phyloP scores from a whole-genome alignment of 352 stramenopile genomes.

The Globisporangium irregulare region DNA sequence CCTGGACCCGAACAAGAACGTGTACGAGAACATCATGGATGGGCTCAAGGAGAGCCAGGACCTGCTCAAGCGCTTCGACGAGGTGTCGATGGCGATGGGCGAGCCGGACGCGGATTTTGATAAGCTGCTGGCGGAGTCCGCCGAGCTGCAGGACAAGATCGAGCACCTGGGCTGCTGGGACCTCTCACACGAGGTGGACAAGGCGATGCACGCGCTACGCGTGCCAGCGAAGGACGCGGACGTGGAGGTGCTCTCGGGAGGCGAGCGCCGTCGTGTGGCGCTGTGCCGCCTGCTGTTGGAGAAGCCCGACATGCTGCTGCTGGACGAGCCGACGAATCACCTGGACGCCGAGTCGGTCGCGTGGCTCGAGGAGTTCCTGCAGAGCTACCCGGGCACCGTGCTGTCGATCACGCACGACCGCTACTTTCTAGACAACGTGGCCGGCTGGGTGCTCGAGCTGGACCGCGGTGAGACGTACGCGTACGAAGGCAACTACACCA shows the following conservation, averaged over 20 bases:
- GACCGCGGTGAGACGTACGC: constrained; percentile 95
- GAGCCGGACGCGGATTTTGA: constrained; percentile 90
- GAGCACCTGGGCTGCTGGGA: constrained; percentile 85
- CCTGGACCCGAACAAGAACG: constrained; percentile 80
- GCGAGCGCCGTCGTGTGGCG: constrained; percentile 94
- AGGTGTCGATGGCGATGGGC: constrained; percentile 86
- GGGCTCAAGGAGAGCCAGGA: constrained; percentile 80
- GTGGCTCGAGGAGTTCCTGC: constrained; percentile 98
- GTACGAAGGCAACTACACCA: constrained; percentile 98
- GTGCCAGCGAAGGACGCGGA: constrained; percentile 67
- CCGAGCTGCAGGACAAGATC: constrained; percentile 86
- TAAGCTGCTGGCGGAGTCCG: constrained; percentile 75
- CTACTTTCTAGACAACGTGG: constrained; percentile 99
- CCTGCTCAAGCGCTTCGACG: constrained; percentile 82
- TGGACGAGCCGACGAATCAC: constrained; percentile 99
- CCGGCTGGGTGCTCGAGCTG: constrained; percentile 97
- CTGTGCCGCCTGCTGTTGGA: constrained; percentile 95
- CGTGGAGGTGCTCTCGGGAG: constrained; percentile 83
- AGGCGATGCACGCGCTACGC: constrained; percentile 76
- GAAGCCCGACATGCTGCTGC: constrained; percentile 95
- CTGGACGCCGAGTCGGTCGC: constrained; percentile 95
- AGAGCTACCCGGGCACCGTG: constrained; percentile 94
- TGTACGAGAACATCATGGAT: constrained; percentile 91
- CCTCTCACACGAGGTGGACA: constrained; percentile 76
- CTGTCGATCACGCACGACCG: constrained; percentile 98